Evolutionary conservation across 176 grass and related monocot species (phyloP), one percentile per base, ranked within the genome.

Genomic region (Saccharum spontaneum): DNA sequence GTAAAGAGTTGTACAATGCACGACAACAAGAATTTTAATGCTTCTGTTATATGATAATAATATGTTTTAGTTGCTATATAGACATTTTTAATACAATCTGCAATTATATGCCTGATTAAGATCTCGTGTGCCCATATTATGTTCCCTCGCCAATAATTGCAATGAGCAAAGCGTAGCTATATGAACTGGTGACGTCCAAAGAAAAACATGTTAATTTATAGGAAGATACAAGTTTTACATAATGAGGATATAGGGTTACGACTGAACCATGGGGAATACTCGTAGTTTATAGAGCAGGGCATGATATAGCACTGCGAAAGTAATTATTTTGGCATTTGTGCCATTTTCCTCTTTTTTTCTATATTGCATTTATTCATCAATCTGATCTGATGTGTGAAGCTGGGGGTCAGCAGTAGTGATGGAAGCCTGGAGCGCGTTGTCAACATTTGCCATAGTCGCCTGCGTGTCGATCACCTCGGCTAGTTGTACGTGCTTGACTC

Each of bases 361-460:
- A 60, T 26, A 38, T 76, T 76, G 82, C 45, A 24, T 59, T 69
- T 16, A 61, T 86, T 31, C 41, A 30, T 55, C 15, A 45, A 48
- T 72, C 12, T 60, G 43, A 86, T 77, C 12, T 60, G 43, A 86
- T 77, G 12, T 18, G 5, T 45, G 10, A 11, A 77, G 10, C 59
- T 54, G n/a, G n/a, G n/a, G n/a, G n/a, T n/a, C n/a, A n/a, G n/a
- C n/a, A n/a, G n/a, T n/a, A n/a, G n/a, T n/a, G n/a, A n/a, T n/a
- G n/a, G n/a, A n/a, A n/a, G n/a, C n/a, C n/a, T n/a, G n/a, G n/a
- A n/a, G n/a, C n/a, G n/a, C n/a, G n/a, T n/a, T n/a, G n/a, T n/a
- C n/a, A n/a, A n/a, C n/a, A n/a, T n/a, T n/a, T n/a, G n/a, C n/a
- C n/a, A n/a, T n/a, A n/a, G n/a, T n/a, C n/a, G n/a, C n/a, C n/a